phyloP scores from a whole-genome alignment of 2,329 filamentous ascomycete genomes.

The Microdochium trichocladiopsis region DNA sequence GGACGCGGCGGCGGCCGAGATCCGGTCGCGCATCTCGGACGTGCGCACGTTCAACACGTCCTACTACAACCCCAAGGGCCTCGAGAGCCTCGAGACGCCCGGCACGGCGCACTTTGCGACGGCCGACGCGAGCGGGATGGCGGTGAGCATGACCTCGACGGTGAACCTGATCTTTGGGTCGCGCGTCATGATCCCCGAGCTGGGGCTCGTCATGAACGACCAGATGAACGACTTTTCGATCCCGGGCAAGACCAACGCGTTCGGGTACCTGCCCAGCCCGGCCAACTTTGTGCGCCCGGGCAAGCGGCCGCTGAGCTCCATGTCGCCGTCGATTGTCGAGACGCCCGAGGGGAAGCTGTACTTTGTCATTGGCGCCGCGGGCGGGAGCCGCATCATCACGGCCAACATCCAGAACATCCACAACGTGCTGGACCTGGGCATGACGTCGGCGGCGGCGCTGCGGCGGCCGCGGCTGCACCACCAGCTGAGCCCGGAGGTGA shows the following conservation, averaged over 20 bases:
- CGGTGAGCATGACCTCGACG: conserved; percentile 73
- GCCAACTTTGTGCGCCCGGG: conserved; percentile 70
- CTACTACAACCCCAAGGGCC: conserved; percentile 35
- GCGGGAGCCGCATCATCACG: conserved; percentile 80
- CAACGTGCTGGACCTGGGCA: conserved; percentile 61
- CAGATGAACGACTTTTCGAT: conserved; percentile 71
- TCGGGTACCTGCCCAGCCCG: conserved; percentile 68
- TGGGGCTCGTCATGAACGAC: conserved; percentile 66
- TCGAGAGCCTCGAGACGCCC: conserved; percentile 49
- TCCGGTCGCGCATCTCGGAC: conserved; percentile 38
- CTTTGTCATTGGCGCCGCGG: conserved; percentile 69
- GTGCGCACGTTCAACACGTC: conserved; percentile 27
- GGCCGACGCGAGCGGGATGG: conserved; percentile 62
- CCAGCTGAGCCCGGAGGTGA: conserved; percentile 65
- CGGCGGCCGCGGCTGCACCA: conserved; percentile 70
- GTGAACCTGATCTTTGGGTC: conserved; percentile 77
- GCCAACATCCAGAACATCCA: conserved; percentile 72
- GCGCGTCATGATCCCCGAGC: conserved; percentile 70
- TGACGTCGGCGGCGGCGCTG: conserved; percentile 58
- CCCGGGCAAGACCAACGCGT: conserved; percentile 62
- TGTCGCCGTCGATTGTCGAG: conserved; percentile 72
- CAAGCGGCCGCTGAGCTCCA: conserved; percentile 73
- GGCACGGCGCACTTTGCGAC: conserved; percentile 63
- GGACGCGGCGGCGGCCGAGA: conserved; percentile 46
- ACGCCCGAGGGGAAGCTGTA: conserved; percentile 60